Evolutionary conservation across 768 basidiomycete species (phyloP), one percentile per base, ranked within the genome.

Genomic region (Mycena albidolilacea): DNA sequence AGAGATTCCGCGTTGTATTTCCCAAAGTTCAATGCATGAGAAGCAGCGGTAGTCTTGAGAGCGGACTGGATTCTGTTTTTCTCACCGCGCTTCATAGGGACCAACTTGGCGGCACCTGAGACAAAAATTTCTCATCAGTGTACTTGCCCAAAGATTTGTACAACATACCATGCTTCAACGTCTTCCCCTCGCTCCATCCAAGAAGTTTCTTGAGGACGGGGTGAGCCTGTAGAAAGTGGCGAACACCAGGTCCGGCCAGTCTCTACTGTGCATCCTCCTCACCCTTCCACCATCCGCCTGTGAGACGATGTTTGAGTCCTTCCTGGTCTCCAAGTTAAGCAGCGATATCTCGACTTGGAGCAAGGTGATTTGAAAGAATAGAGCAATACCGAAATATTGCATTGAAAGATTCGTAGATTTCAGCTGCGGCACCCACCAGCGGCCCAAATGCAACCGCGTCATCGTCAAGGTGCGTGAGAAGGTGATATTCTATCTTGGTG

Each of bases 301-400:
- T 60, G 19, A 69, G 14, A 17, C 67, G 67, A 52, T 69, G 67
- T 15, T 61, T 60, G 5, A 69, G 19, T 14, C 67, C 59, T 69
- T 69, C 67, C 46, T 69, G 67, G 23, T 61, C 67, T 9, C 58
- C 67, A 15, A 69, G 59, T 21, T 69, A 59, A 8, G 23, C 41
- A 2, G 67, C 67, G 46, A 69, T 69, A 41, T 69, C 67, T 64
- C 50, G 50, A 21, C 50, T 52, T 21, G 50, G 50, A 21, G 50
- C 50, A n/a, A 52, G 50, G 50, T 52, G 62, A 11, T 64, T 64
- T 8, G 62, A 64, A 10, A 64, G 19, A 30, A 64, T 64, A 3
- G 62, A 64, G 35, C 62, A 64, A 37, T 64, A 64, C n/a, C 62
- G 62, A 39, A 64, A 48, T 11, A 48, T 37, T 14, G 21, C 62